Percentiles rank a stretch among this genome's conserved stretches.
Evolutionary conservation across 2,329 filamentous ascomycete species (phyloP).

Genomic region (Huntiella savannae): DNA sequence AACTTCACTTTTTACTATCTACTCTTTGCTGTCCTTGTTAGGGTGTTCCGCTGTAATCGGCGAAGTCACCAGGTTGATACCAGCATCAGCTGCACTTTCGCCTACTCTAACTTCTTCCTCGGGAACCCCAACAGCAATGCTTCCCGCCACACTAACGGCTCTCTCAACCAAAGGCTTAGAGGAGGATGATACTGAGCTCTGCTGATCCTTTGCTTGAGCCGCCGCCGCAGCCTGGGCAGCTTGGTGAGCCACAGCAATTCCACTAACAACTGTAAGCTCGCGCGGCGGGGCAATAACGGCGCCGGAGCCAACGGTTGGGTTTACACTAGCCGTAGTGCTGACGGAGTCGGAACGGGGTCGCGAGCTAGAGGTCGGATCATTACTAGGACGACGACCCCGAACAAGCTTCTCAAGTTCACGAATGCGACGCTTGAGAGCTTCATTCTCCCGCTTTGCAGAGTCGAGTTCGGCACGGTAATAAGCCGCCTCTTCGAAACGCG

Average conservation of each 20-base stretch:
- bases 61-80: constrained; percentile 13
- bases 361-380: constrained; percentile 19
- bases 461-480: constrained; percentile 42
- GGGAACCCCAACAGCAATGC: constrained; percentile 33
- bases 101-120: constrained; percentile 42
- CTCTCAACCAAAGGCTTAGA: constrained; percentile 23
- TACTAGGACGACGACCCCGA: constrained; percentile 28
- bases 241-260: not conserved
- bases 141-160: constrained; percentile 25
- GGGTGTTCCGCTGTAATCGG: not conserved
- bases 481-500: constrained; percentile 43
- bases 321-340: constrained; percentile 28
- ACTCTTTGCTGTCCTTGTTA: not conserved
- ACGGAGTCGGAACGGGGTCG: constrained; percentile 36
- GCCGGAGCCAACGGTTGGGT: constrained; percentile 17
- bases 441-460: constrained; percentile 43
- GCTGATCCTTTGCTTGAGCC: not conserved
- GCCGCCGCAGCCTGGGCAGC: constrained; percentile 1
- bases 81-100: constrained; percentile 38
- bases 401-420: constrained; percentile 41
- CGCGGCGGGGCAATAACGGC: constrained; percentile 13
- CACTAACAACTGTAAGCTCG: constrained; percentile 2
- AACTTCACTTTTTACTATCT: not conserved
- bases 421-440: constrained; percentile 38
- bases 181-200: constrained; percentile 16